phyloP scores from a whole-genome alignment of 2,329 filamentous ascomycete genomes.

The Penicillium sp. region DNA sequence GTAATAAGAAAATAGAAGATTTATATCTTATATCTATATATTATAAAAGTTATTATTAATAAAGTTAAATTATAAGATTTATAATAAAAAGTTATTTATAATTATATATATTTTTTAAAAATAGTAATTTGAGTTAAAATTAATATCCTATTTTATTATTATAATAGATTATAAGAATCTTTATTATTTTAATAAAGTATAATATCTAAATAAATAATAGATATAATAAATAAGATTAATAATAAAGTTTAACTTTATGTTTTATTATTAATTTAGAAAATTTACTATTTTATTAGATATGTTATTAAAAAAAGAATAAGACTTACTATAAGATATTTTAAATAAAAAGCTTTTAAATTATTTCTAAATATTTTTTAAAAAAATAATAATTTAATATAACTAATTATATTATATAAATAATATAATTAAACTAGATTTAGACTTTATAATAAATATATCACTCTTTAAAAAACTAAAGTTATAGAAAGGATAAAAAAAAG shows the following conservation, averaged over 20 bases:
- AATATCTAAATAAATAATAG: background rate
- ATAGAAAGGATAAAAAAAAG: too few relatives aligned
- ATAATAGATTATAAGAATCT: slow-evolving; percentile 9
- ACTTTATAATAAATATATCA: too few relatives aligned
- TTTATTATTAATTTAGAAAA: background rate
- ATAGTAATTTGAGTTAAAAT: slow-evolving; percentile 4
- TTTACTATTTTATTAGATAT: background rate
- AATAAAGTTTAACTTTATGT: too few relatives aligned
- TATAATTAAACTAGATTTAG: too few relatives aligned
- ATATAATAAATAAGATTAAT: background rate
- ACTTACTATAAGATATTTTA: too few relatives aligned
- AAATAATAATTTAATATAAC: too few relatives aligned
- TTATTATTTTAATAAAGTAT: slow-evolving; percentile 2
- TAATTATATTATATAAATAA: too few relatives aligned
- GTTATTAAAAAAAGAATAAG: too few relatives aligned
- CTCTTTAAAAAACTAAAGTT: too few relatives aligned
- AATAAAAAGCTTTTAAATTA: too few relatives aligned
- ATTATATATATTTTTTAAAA: slow-evolving; percentile 1
- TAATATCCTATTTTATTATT: background rate
- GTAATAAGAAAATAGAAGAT: background rate
- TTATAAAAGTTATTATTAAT: slow-evolving; percentile 1
- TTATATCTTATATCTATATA: background rate
- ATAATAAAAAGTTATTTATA: slow-evolving; percentile 3
- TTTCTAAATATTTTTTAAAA: too few relatives aligned
- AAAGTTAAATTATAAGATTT: slow-evolving; percentile 5